Evolutionary conservation across 192 early-diverging fungal genomes (phyloP).

Genomic region (Umbelopsis isabellina): DNA sequence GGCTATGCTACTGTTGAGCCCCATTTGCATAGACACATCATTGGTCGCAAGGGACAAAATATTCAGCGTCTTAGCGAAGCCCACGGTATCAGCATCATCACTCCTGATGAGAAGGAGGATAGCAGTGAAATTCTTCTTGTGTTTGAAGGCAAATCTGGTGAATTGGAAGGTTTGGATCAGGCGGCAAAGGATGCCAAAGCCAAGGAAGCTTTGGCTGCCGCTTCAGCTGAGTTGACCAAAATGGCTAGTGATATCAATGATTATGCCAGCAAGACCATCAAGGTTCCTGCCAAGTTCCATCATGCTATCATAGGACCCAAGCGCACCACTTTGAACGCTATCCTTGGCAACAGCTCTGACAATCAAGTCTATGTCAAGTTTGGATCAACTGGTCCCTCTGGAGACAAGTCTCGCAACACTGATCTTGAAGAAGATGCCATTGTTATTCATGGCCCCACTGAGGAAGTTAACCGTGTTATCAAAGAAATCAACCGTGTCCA

Average conservation of each 20-base stretch:
- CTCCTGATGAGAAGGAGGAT: constrained; percentile 69
- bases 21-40: constrained; percentile 72
- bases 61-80: constrained; percentile 66
- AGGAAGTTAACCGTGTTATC: constrained; percentile 74
- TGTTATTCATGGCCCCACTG: constrained; percentile 78
- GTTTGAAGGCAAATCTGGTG: constrained; percentile 62
- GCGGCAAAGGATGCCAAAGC: constrained; percentile 45
- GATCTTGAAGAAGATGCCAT: constrained; percentile 67
- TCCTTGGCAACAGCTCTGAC: constrained; percentile 60
- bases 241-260: constrained; percentile 63
- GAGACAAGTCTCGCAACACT: constrained; percentile 43
- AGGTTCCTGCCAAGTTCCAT: constrained; percentile 79
- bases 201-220: constrained; percentile 54
- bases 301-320: constrained; percentile 75
- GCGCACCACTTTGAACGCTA: constrained; percentile 72
- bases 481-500: constrained; percentile 68
- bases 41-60: constrained; percentile 64
- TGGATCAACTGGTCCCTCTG: constrained; percentile 52
- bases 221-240: constrained; percentile 71
- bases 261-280: constrained; percentile 59
- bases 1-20: constrained; percentile 75
- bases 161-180: constrained; percentile 28
- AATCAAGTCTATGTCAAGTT: constrained; percentile 75
- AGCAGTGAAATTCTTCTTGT: constrained; percentile 81
- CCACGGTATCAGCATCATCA: constrained; percentile 75